Percentiles rank a stretch among this genome's conserved stretches.
These are phyloP conservation scores for Phytophthora capsici DNA, from an alignment of 352 stramenopile genomes.

Conservation along the genomic window DNA sequence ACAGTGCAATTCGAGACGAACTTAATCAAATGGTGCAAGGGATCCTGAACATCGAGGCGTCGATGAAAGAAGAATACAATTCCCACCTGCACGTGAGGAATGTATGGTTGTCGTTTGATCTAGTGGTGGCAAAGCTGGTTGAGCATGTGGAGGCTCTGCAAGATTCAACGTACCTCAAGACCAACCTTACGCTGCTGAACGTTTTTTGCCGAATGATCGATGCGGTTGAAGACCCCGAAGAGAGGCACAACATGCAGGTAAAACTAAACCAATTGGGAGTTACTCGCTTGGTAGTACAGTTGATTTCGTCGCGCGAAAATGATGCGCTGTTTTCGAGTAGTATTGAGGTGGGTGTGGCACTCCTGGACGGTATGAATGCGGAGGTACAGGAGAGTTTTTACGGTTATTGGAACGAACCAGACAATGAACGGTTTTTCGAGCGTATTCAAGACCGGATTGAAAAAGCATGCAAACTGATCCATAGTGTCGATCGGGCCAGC, in stretches of 20 bases:
- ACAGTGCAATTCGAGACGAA: constrained; percentile 66
- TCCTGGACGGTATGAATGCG: constrained; percentile 80
- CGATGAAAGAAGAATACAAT: constrained; percentile 57
- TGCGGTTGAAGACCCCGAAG: constrained; percentile 53
- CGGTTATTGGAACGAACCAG: constrained; percentile 45
- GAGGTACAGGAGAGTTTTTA: constrained; percentile 80
- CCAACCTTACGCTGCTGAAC: constrained; percentile 71
- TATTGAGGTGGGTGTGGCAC: constrained; percentile 67
- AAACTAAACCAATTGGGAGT: constrained; percentile 69
- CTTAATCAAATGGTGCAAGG: constrained; percentile 76
- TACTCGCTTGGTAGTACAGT: constrained; percentile 67
- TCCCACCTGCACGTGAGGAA: constrained; percentile 48
- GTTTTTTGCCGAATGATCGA: constrained; percentile 82
- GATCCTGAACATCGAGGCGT: constrained; percentile 60
- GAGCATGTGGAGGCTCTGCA: constrained; percentile 65
- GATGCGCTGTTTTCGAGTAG: constrained; percentile 61
- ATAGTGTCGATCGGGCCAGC: constrained; percentile 37
- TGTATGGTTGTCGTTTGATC: constrained; percentile 62
- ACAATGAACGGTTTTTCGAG: constrained; percentile 54
- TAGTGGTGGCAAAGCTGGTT: constrained; percentile 70
- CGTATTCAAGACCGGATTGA: constrained; percentile 56
- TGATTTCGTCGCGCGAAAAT: constrained; percentile 63
- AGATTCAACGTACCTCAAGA: constrained; percentile 64
- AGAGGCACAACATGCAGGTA: constrained; percentile 68
- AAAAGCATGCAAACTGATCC: constrained; percentile 54